Conservation (phyloP, 176 grass and related monocot species). For the Metroxylon sagu region DNA sequence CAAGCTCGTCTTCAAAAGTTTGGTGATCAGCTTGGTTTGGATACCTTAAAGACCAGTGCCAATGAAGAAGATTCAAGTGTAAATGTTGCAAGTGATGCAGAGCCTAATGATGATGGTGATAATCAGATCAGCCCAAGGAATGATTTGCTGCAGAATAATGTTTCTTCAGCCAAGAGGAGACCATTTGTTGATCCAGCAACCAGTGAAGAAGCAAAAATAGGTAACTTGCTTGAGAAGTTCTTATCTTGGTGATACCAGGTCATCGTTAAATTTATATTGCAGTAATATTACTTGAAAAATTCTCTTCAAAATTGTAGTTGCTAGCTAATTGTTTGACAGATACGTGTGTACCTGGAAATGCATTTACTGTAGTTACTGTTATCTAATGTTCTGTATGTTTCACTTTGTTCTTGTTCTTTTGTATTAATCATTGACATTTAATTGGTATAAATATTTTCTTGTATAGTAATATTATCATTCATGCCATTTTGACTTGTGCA, state of each 20-base stretch:
- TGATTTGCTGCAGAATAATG: constrained; percentile 36
- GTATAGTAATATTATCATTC: too few species aligned
- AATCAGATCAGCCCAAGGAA: constrained; percentile 41
- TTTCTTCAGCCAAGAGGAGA: constrained; percentile 41
- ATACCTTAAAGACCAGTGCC: constrained; percentile 34
- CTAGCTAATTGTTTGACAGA: too few species aligned
- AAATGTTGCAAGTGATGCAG: constrained; percentile 39
- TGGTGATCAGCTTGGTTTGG: constrained; percentile 51
- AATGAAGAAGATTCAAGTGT: constrained; percentile 51
- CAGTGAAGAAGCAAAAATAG: constrained; percentile 53
- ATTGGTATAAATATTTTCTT: too few species aligned
- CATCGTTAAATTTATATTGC: too few species aligned
- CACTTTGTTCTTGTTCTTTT: too few species aligned
- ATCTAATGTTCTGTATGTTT: too few species aligned
- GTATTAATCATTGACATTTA: too few species aligned
- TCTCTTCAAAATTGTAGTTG: too few species aligned
- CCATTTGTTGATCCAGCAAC: constrained; percentile 23
- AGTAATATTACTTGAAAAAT: too few species aligned
- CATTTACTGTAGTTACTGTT: too few species aligned
- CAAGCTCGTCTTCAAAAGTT: constrained; percentile 63
- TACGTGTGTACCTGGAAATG: too few species aligned
- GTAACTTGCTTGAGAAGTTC: constrained; percentile 21
- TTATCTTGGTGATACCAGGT: background rate
- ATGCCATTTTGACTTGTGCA: too few species aligned
- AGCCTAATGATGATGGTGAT: constrained; percentile 38